Conservation (phyloP, 345 rosid species). For the Nephelium lappaceum region DNA sequence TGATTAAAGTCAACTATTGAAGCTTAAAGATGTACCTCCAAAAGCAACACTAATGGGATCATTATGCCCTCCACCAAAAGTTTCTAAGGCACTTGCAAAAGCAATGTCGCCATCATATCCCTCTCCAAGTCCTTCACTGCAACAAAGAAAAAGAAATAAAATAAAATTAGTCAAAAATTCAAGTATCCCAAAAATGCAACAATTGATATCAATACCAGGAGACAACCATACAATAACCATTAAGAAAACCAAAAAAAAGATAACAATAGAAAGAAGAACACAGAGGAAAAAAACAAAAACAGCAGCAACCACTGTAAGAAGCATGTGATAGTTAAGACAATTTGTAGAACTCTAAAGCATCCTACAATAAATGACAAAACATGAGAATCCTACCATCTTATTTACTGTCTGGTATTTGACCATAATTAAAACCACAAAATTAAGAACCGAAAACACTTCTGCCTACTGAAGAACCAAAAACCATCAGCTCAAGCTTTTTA, state of each 20-base stretch:
- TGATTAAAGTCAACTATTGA: not conserved
- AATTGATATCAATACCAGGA: not conserved
- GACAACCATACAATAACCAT: not conserved
- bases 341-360: not conserved
- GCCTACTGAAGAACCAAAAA: not conserved
- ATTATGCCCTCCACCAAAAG: slow-evolving; percentile 98
- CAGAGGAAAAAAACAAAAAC: not conserved
- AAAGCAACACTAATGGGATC: slow-evolving; percentile 98
- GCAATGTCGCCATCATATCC: slow-evolving; percentile 97
- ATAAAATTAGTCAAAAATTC: slow-evolving; percentile 15
- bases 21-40: slow-evolving; percentile 64
- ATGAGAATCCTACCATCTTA: not conserved
- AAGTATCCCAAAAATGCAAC: not conserved
- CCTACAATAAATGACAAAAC: not conserved
- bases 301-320: not conserved
- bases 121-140: slow-evolving; percentile 98
- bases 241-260: not conserved
- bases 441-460: not conserved
- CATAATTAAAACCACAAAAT: not conserved
- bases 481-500: slow-evolving; percentile 4
- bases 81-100: slow-evolving; percentile 95
- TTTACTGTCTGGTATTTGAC: not conserved
- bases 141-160: slow-evolving; percentile 25
- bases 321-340: not conserved
- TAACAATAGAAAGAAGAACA: not conserved